Conservation (phyloP, 1,139 yeast genomes). For the Taiozyma sp. region DNA sequence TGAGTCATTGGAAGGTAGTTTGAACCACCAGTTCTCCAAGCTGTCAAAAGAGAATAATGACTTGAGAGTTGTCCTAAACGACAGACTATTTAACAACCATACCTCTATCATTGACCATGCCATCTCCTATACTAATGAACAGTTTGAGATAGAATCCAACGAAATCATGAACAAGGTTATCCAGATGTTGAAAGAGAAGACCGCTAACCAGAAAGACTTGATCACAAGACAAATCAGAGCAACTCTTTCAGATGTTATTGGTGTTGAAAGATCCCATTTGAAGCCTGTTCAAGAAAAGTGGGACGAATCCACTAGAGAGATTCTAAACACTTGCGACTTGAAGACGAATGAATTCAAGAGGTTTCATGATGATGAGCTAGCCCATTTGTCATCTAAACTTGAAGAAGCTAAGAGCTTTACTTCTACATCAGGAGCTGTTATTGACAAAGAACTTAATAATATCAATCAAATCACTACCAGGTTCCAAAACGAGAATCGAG, state of each 20-base stretch:
- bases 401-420: conserved; percentile 15
- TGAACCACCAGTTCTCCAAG: conserved; percentile 19
- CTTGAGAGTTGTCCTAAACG: conserved; percentile 28
- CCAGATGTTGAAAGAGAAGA: conserved; percentile 23
- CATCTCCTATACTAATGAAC: conserved; percentile 24
- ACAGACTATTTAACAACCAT: conserved; percentile 30
- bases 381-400: conserved; percentile 13
- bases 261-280: conserved; percentile 27
- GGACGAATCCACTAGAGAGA: conserved; percentile 28
- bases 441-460: conserved; percentile 18
- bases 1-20: conserved; percentile 6
- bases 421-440: conserved; percentile 7
- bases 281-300: conserved; percentile 28
- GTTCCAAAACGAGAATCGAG: conserved; percentile 8
- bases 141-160: conserved; percentile 27
- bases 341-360: conserved; percentile 25
- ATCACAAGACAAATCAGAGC: conserved; percentile 25
- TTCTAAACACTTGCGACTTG: conserved; percentile 31
- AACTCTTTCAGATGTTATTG: conserved; percentile 28
- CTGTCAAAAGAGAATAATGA: conserved; percentile 27
- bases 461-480: conserved; percentile 8
- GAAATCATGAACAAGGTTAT: conserved; percentile 21
- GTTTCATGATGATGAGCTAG: conserved; percentile 21
- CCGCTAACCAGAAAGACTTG: conserved; percentile 25
- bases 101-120: conserved; percentile 25